phyloP scores from a whole-genome alignment of 1,284 basidiomycete genomes.

The Tetrapyrgos nigripes region DNA sequence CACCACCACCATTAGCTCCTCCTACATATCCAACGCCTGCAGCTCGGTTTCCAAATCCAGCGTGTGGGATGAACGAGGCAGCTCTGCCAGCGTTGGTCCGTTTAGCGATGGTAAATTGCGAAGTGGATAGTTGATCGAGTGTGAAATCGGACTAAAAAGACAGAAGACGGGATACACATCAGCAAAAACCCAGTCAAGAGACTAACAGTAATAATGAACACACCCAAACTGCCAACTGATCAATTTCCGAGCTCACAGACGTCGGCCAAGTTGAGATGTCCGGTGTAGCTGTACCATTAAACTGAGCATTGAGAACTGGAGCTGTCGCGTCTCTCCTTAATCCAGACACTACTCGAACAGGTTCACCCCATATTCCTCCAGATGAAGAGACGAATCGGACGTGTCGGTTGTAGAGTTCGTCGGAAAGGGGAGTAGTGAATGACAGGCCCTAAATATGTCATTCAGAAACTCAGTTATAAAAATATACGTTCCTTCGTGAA shows the following conservation, averaged over 20 bases:
- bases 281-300: conserved; percentile 43
- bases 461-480: background rate
- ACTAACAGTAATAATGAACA: background rate
- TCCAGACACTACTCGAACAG: conserved; percentile 45
- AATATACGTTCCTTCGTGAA: background rate
- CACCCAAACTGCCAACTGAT: conserved; percentile 41
- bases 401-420: conserved; percentile 46
- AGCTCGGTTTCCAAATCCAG: conserved; percentile 43
- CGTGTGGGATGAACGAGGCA: conserved; percentile 39
- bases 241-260: conserved; percentile 38
- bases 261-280: conserved; percentile 45
- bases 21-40: conserved; percentile 47
- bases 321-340: conserved; percentile 47
- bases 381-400: conserved; percentile 41
- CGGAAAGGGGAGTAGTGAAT: conserved; percentile 43
- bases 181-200: background rate
- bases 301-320: conserved; percentile 45
- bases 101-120: conserved; percentile 41
- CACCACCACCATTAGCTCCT: conserved; percentile 45
- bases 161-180: background rate
- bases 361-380: conserved; percentile 49
- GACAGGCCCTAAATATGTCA: conserved; percentile 34
- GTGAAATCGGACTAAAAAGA: conserved; percentile 34
- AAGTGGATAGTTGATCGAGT: conserved; percentile 43
- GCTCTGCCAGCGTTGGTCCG: conserved; percentile 38